Base-by-base conservation (phyloP, 83 land plant genomes). In the Picea abies region DNA sequence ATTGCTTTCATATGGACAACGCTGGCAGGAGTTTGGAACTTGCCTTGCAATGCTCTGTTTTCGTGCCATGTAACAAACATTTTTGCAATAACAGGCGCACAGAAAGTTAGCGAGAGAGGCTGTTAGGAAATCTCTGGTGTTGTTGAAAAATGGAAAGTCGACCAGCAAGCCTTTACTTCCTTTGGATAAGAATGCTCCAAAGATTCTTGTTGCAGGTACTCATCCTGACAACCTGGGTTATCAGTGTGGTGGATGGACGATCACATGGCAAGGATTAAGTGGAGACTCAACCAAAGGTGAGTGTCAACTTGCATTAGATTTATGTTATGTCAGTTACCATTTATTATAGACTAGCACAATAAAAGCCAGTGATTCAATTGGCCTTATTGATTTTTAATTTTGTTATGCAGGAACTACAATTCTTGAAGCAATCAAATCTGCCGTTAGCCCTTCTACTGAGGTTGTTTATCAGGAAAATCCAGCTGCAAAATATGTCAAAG, bases 71-170 rank as follows among this genome's bases (percentile, higher is more conserved):
- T 44, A 44, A 44, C 49, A 44, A 0, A 1, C 56, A 52, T 10
- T 52, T 52, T 52, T 52, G 56, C 12, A 52, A 10, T 52, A 52
- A 52, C 82, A 91, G 91, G 87, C 80, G 29, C 94, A 94, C 72
- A 83, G 96, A 60, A 88, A 90, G 35, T 82, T 94, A 80, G 96
- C 94, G 2, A 86, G 92, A 70, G 94, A 90, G 86, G 96, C 96
- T 20, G 92, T 90, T 22, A 81, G 91, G 79, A 90, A 90, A 63
- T 86, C 91, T 6, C 82, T 90, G 39, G 92, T 90, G 0, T 78
- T 89, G 7, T 77, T 89, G 37, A 89, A 89, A 62, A 89, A 89
- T 81, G 83, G 88, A 23, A 86, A 88, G 41, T 22, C 64, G 17
- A 65, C 29, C 1, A 75, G 58, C 63, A 58, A 72, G 2, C 88